A percentile compares a stretch with the other conserved stretches of the same genome.
phyloP scores from a whole-genome alignment of 352 stramenopile genomes.

The Globisporangium spinosum region DNA sequence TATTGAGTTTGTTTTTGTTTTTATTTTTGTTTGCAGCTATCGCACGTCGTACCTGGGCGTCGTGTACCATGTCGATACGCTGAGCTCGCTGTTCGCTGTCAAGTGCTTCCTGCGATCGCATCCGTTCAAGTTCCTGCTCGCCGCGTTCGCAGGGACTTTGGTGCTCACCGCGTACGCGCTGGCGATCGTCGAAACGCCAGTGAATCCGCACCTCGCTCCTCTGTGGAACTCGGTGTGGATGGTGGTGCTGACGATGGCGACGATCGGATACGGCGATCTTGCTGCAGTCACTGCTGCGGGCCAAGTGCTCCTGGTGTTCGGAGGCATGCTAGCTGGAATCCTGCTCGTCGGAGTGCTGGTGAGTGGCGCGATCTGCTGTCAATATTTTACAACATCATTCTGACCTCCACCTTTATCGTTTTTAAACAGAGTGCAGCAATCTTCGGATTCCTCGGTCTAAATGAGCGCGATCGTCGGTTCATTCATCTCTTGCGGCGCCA shows the following conservation, averaged over 20 bases:
- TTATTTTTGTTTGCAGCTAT: slow-evolving; percentile 35
- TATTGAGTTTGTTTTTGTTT: neutral
- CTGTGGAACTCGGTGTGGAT: slow-evolving; percentile 65
- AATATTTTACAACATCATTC: neutral
- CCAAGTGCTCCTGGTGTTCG: slow-evolving; percentile 55
- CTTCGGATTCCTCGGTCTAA: slow-evolving; percentile 51
- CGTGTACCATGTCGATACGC: slow-evolving; percentile 71
- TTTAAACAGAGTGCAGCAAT: slow-evolving; percentile 56
- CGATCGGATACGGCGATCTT: slow-evolving; percentile 72
- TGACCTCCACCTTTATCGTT: neutral
- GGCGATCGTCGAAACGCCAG: slow-evolving; percentile 57
- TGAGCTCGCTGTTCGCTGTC: slow-evolving; percentile 75
- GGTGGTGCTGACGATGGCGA: slow-evolving; percentile 72
- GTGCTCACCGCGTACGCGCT: slow-evolving; percentile 62
- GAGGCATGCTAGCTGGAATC: slow-evolving; percentile 68
- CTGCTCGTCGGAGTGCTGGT: slow-evolving; percentile 66
- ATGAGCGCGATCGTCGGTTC: slow-evolving; percentile 58
- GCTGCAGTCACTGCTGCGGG: slow-evolving; percentile 47
- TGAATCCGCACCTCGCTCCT: slow-evolving; percentile 60
- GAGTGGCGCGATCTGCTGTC: slow-evolving; percentile 14
- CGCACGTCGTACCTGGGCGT: slow-evolving; percentile 69
- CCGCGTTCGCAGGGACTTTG: slow-evolving; percentile 36
- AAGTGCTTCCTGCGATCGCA: slow-evolving; percentile 75
- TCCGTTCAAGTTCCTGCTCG: slow-evolving; percentile 56
- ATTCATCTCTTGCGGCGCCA: slow-evolving; percentile 47